Percentiles rank a stretch among this genome's conserved stretches.
Conservation (phyloP, 495 filamentous ascomycete genomes). For the Talaromyces thailandensis region DNA sequence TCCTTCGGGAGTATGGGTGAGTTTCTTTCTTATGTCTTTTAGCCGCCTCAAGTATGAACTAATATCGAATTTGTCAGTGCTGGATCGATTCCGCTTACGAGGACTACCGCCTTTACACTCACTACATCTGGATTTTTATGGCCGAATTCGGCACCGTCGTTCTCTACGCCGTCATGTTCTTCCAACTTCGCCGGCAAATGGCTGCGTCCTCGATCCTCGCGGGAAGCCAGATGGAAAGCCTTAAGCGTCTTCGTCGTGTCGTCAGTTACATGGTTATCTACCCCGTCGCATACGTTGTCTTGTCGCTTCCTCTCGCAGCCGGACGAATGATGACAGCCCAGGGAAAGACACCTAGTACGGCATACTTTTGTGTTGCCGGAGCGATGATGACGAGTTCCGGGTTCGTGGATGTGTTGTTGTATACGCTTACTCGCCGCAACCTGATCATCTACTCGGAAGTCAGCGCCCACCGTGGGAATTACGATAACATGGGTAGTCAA, state of each 20-base stretch:
- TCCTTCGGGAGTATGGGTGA: conserved; percentile 54
- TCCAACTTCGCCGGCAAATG: conserved; percentile 43
- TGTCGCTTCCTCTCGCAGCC: conserved; percentile 60
- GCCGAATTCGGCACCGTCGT: conserved; percentile 51
- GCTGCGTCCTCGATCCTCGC: conserved; percentile 25
- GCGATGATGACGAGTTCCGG: conserved; percentile 62
- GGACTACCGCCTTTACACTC: conserved; percentile 54
- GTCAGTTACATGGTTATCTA: conserved; percentile 66
- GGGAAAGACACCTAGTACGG: conserved; percentile 35
- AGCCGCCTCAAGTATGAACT: background rate
- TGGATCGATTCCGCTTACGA: conserved; percentile 57
- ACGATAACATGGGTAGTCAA: background rate
- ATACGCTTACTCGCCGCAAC: conserved; percentile 46
- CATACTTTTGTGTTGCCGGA: conserved; percentile 59
- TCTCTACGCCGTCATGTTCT: conserved; percentile 56
- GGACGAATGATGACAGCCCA: conserved; percentile 56
- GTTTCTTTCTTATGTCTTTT: conserved; percentile 9
- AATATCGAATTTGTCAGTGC: conserved; percentile 41
- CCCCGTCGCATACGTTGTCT: conserved; percentile 58
- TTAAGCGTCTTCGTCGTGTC: conserved; percentile 35
- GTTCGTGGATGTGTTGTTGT: conserved; percentile 61
- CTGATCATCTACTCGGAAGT: conserved; percentile 31
- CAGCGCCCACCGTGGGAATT: conserved; percentile 14
- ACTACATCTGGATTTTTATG: conserved; percentile 74
- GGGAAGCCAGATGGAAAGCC: conserved; percentile 22